phyloP scores from a whole-genome alignment of 192 early-diverging fungal genomes.

The Coemansia sp. region DNA sequence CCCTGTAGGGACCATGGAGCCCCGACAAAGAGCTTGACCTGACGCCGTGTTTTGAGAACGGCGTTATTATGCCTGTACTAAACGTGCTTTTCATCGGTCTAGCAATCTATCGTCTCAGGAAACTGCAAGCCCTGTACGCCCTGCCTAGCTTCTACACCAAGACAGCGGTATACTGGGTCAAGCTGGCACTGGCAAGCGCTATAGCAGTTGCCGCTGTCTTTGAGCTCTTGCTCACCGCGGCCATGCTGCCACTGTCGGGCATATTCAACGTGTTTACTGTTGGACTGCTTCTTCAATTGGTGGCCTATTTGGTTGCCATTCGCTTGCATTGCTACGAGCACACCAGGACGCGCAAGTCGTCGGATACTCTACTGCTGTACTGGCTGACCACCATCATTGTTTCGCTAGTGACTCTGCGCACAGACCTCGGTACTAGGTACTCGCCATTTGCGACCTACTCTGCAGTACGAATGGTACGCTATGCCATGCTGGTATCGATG shows the following conservation, averaged over 20 bases:
- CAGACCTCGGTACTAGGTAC: neutral
- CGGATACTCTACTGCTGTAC: conserved; percentile 29
- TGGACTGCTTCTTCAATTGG: conserved; percentile 14
- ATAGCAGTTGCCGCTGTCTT: neutral
- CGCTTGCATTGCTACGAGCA: conserved; percentile 28
- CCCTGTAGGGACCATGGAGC: conserved; percentile 37
- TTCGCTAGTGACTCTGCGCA: conserved; percentile 23
- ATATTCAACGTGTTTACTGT: conserved; percentile 15
- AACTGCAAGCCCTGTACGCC: conserved; percentile 1
- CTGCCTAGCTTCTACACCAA: conserved; percentile 6
- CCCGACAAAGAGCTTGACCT: conserved; percentile 19
- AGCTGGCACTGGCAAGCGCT: conserved; percentile 17
- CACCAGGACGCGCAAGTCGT: conserved; percentile 14
- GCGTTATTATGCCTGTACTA: conserved; percentile 14
- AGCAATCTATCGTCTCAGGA: neutral
- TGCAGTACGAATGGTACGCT: conserved; percentile 2
- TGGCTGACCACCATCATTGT: conserved; percentile 17
- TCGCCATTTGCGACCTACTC: no score
- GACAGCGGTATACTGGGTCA: conserved; percentile 17
- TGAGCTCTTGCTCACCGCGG: conserved; percentile 3
- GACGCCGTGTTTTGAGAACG: conserved; percentile 41
- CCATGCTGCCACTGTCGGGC: neutral
- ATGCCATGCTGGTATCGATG: neutral
- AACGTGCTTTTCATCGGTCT: conserved; percentile 16
- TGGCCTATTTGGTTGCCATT: neutral